A percentile compares a stretch with the other conserved stretches of the same genome.
These are phyloP conservation scores for Mortierella sp. DNA, from an alignment of 371 early-diverging fungal genomes.

Conservation along the genomic window DNA sequence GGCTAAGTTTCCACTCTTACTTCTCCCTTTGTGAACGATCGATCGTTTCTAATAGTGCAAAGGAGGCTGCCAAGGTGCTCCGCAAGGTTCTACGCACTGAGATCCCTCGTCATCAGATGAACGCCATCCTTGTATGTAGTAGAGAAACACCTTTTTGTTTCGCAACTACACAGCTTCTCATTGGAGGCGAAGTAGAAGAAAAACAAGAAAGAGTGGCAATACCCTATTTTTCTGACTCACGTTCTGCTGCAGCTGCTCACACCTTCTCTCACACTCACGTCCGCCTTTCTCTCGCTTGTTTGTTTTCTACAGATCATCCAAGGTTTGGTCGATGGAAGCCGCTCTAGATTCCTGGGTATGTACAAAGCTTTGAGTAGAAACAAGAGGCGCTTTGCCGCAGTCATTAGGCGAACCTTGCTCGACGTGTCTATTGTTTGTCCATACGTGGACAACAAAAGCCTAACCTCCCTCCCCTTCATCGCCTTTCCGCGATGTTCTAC, in stretches of 20 bases:
- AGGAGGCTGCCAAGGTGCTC: conserved; percentile 27
- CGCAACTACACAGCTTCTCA: neutral
- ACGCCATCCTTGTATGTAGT: conserved; percentile 36
- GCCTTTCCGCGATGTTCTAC: neutral
- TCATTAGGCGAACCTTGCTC: neutral
- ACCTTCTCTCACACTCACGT: neutral
- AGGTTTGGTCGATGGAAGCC: conserved; percentile 31
- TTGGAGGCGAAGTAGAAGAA: neutral
- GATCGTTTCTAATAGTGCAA: conserved; percentile 13
- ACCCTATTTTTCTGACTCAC: neutral
- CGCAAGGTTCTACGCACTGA: conserved; percentile 18
- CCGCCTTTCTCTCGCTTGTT: neutral
- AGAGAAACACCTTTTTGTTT: too few relatives aligned
- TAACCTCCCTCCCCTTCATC: neutral
- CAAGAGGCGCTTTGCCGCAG: neutral
- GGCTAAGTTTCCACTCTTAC: neutral
- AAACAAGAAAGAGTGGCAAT: neutral
- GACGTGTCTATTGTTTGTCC: neutral
- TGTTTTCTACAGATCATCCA: conserved; percentile 29
- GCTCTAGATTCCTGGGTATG: conserved; percentile 39
- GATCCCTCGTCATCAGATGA: conserved; percentile 28
- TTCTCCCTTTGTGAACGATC: neutral
- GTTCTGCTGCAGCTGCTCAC: neutral
- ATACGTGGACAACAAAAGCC: neutral
- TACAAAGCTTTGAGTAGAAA: neutral